These are phyloP conservation scores for Leccinum boreale DNA, from an alignment of 768 basidiomycete genomes.

Conservation along the genomic window DNA sequence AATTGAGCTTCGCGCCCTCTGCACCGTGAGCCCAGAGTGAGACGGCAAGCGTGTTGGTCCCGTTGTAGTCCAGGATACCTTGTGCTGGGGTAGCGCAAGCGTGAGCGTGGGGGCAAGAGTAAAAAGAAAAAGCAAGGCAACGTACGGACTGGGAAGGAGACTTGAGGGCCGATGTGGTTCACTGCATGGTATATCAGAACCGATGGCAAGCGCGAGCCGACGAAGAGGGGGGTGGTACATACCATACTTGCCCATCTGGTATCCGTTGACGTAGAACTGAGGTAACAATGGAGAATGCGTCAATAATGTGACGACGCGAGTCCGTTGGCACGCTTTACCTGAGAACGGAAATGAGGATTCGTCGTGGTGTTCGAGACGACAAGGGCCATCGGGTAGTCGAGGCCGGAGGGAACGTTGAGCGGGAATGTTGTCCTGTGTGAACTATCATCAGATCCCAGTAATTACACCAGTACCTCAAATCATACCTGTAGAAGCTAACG, in stretches of 20 bases:
- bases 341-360: constrained; percentile 41
- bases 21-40: constrained; percentile 44
- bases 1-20: constrained; percentile 41
- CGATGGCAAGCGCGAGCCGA: too few species aligned
- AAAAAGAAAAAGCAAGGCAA: not conserved
- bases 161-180: constrained; percentile 24
- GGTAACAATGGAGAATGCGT: not conserved
- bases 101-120: not conserved
- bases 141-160: constrained; percentile 26
- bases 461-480: not conserved
- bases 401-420: constrained; percentile 41
- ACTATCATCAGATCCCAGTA: not conserved
- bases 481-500: constrained; percentile 46
- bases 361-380: constrained; percentile 43
- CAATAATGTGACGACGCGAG: not conserved
- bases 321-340: constrained; percentile 8
- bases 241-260: constrained; percentile 28
- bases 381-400: constrained; percentile 48
- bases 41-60: constrained; percentile 44
- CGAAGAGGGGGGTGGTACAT: not conserved
- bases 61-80: constrained; percentile 49
- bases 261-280: constrained; percentile 27
- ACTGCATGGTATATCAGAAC: constrained; percentile 9
- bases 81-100: constrained; percentile 34
- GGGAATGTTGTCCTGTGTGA: constrained; percentile 34